These are phyloP conservation scores for Pichia kluyveri DNA, from an alignment of 805 yeast genomes.

Conservation along the genomic window DNA sequence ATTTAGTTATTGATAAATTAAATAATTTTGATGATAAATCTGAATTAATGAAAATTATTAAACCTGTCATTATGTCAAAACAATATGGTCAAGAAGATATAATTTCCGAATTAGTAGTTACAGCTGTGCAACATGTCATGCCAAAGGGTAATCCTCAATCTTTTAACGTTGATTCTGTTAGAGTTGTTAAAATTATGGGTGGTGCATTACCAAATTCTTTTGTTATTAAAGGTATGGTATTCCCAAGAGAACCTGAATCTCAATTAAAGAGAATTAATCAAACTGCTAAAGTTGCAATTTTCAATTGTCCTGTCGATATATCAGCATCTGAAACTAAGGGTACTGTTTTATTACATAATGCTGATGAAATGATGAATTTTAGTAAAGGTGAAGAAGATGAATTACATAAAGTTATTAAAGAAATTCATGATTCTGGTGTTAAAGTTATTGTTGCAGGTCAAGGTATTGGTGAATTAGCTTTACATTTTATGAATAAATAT, in stretches of 20 bases:
- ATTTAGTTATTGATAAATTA: conserved; percentile 51
- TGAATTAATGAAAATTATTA: conserved; percentile 63
- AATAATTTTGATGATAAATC: conserved; percentile 44
- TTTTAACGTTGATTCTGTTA: conserved; percentile 87
- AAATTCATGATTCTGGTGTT: conserved; percentile 76
- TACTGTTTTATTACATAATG: conserved; percentile 90
- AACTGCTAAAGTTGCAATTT: conserved; percentile 82
- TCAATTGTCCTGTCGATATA: conserved; percentile 88
- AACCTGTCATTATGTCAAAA: conserved; percentile 86
- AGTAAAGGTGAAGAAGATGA: conserved; percentile 94
- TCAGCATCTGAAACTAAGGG: conserved; percentile 98
- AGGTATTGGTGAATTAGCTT: conserved; percentile 84
- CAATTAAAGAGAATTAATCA: conserved; percentile 53
- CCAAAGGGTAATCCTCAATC: conserved; percentile 55
- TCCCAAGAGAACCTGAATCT: conserved; percentile 97
- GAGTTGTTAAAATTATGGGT: conserved; percentile 97
- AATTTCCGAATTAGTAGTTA: conserved; percentile 69
- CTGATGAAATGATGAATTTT: conserved; percentile 93
- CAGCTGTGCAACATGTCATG: conserved; percentile 71
- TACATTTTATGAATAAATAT: conserved; percentile 85
- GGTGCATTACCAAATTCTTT: conserved; percentile 61
- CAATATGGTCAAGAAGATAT: conserved; percentile 84
- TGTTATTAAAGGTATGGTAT: conserved; percentile 95
- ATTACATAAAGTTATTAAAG: conserved; percentile 76
- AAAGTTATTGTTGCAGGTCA: conserved; percentile 91